Evolutionary conservation across 495 filamentous ascomycete species (phyloP), one percentile per base, ranked within the genome.

Genomic region (Bombardia bombarda): DNA sequence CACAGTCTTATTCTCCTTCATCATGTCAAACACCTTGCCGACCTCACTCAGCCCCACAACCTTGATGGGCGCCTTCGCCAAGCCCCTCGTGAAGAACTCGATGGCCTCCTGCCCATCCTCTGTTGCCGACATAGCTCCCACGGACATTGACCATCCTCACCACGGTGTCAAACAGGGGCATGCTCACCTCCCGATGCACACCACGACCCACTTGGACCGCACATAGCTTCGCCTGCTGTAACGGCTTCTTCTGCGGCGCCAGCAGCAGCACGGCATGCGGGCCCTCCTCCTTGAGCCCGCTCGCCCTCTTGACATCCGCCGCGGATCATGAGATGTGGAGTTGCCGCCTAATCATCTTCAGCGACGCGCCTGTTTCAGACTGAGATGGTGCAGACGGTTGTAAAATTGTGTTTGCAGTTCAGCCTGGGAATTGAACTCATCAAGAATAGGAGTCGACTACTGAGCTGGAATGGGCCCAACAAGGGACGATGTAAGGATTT

Each of bases 41-140:
- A 95, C 65, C 55, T 94, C 76, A 48, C 74, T 75, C 52, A 95
- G 61, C 2, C 86, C 85, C 31, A 79, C 77, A 19, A 73, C 74
- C 79, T 94, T 90, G 72, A 80, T 88, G 0, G 90, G 89, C 0
- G 80, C 79, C 35, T 87, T 79, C 70, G 95, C 90, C 49, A 90
- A 56, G 0, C 89, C 89, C 16, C 85, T 70, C 22, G 73, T 60
- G 67, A 81, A 94, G 73, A 95, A 95, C 47, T 93, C 87, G 24
- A 94, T 65, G 6, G 88, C 88, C 58, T 95, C 89, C 7, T 77
- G 70, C 0, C 73, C 82, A 53, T 96, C 90, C 57, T 84, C 85
- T 75, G 62, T 87, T 94, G 23, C 88, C 88, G 38, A 96, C 90
- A 58, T 94, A 94, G 46, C 78, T 85, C 34, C 89, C 89, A 66